A percentile compares a stretch with the other conserved stretches of the same genome.
phyloP scores from a whole-genome alignment of 78 protist species.

The slime mould (Dictyostelium discoideum) region DNA sequence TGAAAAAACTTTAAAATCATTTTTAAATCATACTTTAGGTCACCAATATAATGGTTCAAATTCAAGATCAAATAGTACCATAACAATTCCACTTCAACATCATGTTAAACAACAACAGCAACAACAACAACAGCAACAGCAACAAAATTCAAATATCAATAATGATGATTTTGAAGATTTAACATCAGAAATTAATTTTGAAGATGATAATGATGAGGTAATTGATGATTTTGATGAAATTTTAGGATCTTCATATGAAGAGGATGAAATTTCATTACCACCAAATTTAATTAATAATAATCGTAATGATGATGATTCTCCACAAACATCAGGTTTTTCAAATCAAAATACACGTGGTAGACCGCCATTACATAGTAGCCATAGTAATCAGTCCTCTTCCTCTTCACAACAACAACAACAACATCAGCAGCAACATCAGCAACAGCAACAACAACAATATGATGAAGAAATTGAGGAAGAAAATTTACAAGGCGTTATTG shows the following conservation, averaged over 20 bases:
- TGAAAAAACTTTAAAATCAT: slow-evolving; percentile 40
- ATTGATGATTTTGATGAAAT: slow-evolving; percentile 62
- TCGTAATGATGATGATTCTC: neutral
- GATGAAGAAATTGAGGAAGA: neutral
- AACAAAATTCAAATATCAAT: neutral
- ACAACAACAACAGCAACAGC: neutral
- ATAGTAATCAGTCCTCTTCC: neutral
- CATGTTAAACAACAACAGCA: neutral
- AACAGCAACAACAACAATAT: neutral
- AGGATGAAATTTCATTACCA: neutral
- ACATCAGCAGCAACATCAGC: neutral
- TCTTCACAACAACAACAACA: neutral
- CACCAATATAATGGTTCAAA: neutral
- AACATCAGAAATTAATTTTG: slow-evolving; percentile 31
- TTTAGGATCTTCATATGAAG: slow-evolving; percentile 2
- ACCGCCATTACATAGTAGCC: neutral
- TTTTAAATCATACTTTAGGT: neutral
- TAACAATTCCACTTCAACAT: neutral
- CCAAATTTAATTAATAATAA: neutral
- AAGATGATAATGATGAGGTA: slow-evolving; percentile 34
- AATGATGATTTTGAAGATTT: neutral
- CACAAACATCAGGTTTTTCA: neutral
- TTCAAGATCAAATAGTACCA: neutral
- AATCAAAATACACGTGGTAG: neutral
- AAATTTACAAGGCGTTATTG: neutral